Evolutionary conservation across 23 red algal species (phyloP).

Genomic region (Pyropia haitanensis): DNA sequence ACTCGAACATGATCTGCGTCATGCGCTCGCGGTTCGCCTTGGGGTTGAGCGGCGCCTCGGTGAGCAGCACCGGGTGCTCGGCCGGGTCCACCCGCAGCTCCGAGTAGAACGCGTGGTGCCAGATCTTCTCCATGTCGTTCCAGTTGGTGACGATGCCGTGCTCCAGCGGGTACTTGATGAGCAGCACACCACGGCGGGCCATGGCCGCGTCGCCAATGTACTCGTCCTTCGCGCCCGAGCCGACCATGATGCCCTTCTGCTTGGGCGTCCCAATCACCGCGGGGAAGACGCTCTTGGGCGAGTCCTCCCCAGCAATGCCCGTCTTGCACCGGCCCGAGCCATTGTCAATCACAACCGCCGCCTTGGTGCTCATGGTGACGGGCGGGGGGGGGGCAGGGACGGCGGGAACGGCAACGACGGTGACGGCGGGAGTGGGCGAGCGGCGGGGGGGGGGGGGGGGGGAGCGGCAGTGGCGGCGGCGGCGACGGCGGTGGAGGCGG

Average conservation of each 20-base stretch:
- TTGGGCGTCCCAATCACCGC: slow-evolving; percentile 88
- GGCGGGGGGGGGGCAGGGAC: background rate
- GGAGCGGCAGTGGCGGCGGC: background rate
- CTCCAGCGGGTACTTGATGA: slow-evolving; percentile 98
- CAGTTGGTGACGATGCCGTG: slow-evolving; percentile 99
- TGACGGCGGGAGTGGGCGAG: background rate
- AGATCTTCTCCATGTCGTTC: slow-evolving; percentile 99
- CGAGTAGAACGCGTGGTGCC: slow-evolving; percentile 89
- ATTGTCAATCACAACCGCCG: slow-evolving; percentile 96
- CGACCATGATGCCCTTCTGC: slow-evolving; percentile 97
- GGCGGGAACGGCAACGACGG: background rate
- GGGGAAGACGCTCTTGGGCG: slow-evolving; percentile 92
- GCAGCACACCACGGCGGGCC: slow-evolving; percentile 85
- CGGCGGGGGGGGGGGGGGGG: slow-evolving; percentile 1
- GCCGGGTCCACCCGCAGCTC: slow-evolving; percentile 93
- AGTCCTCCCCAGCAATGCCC: slow-evolving; percentile 93
- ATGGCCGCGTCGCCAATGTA: slow-evolving; percentile 96
- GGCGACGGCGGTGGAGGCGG: no score
- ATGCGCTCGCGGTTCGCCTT: slow-evolving; percentile 89
- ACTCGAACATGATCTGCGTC: slow-evolving; percentile 99
- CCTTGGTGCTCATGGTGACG: slow-evolving; percentile 32
- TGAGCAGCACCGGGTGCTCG: slow-evolving; percentile 90
- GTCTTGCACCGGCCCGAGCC: slow-evolving; percentile 94
- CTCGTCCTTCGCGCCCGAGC: slow-evolving; percentile 91
- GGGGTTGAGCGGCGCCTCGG: slow-evolving; percentile 95